These are phyloP conservation scores for Taxillus chinensis DNA, from an alignment of 164 flowering plant genomes.

Conservation along the genomic window DNA sequence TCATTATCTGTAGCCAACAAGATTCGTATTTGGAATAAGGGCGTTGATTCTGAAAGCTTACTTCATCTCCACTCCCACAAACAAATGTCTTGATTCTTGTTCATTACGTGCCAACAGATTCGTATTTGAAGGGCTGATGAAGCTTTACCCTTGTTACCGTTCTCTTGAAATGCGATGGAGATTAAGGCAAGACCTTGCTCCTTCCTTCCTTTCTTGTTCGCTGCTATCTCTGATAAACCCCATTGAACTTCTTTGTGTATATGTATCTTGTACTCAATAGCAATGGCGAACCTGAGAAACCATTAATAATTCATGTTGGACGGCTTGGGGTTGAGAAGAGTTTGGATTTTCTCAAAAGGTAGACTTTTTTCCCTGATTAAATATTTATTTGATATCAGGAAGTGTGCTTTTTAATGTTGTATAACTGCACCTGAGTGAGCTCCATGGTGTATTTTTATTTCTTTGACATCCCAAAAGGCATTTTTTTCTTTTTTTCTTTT, in stretches of 20 bases:
- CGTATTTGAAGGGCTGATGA: no score
- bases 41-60: constrained; percentile 91
- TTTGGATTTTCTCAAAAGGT: constrained; percentile 89
- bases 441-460: no score
- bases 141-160: constrained; percentile 68
- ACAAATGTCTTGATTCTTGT: no score
- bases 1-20: constrained; percentile 43
- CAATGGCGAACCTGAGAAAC: constrained; percentile 85
- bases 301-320: constrained; percentile 87
- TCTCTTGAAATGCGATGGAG: constrained; percentile 67
- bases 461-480: no score
- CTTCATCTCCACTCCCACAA: no score
- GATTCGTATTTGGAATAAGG: constrained; percentile 94
- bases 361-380: constrained; percentile 2
- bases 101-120: no score
- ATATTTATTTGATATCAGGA: no score
- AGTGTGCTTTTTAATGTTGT: no score
- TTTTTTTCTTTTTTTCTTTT: no score
- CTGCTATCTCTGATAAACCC: neutral
- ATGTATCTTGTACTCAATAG: constrained; percentile 25
- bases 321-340: constrained; percentile 96
- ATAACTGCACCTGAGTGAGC: no score
- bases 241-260: neutral
- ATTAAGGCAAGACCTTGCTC: constrained; percentile 40
- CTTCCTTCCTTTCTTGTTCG: neutral